Evolutionary conservation across 2,329 filamentous ascomycete genomes (phyloP).

Genomic region (Cladosporium colombiae): DNA sequence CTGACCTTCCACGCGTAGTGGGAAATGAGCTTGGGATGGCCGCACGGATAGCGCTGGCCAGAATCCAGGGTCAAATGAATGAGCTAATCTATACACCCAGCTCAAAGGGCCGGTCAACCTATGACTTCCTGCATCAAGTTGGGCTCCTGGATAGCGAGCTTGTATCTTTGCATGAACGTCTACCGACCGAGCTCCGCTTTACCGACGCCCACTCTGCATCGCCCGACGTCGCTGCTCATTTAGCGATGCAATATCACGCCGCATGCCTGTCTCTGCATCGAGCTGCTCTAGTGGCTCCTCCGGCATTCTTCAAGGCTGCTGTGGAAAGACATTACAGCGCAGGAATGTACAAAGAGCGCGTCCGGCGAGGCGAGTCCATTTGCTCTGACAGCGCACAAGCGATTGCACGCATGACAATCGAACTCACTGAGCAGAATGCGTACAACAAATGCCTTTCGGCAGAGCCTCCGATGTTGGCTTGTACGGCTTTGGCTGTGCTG

Average conservation of each 20-base stretch:
- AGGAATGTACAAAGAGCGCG: not conserved
- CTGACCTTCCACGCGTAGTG: not conserved
- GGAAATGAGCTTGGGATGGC: not conserved
- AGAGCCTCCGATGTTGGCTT: not conserved
- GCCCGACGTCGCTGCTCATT: not conserved
- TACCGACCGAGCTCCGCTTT: not conserved
- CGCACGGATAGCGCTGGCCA: not conserved
- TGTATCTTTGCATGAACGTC: not conserved
- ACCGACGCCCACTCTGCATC: not conserved
- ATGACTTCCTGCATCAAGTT: not conserved
- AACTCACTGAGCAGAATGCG: not conserved
- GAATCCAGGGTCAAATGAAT: not conserved
- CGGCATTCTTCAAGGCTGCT: not conserved
- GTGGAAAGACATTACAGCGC: not conserved
- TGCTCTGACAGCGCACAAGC: not conserved
- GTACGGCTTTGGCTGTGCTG: not conserved
- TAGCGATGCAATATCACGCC: not conserved
- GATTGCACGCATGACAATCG: not conserved
- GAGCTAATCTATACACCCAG: not conserved
- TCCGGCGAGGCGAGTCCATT: not conserved
- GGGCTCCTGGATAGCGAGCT: not conserved
- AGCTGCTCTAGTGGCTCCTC: not conserved
- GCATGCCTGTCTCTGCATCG: not conserved
- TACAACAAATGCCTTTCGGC: not conserved
- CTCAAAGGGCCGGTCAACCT: not conserved